These are phyloP conservation scores for Neurospora sp. DNA, from an alignment of 495 filamentous ascomycete species.

Conservation along the genomic window DNA sequence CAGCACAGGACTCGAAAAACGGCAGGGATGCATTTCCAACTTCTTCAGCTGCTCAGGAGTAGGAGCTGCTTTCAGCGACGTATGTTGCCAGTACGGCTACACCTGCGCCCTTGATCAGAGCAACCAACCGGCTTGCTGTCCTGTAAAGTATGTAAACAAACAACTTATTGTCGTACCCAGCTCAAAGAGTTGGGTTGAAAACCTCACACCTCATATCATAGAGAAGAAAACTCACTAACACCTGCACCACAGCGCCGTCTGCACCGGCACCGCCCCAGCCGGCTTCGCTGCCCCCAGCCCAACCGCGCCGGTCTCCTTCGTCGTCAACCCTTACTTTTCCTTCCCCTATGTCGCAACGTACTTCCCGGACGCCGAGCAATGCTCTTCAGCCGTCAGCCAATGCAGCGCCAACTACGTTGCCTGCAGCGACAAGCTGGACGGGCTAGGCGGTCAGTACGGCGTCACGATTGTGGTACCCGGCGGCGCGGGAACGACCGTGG, in stretches of 20 bases:
- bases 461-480: conserved; percentile 55
- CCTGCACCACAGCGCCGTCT: conserved; percentile 25
- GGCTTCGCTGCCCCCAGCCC: conserved; percentile 37
- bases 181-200: too few relatives aligned
- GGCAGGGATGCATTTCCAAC: conserved; percentile 25
- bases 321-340: conserved; percentile 50
- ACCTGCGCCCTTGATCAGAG: conserved; percentile 31
- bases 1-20: conserved; percentile 6
- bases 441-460: conserved; percentile 39
- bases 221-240: background rate
- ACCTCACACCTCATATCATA: too few relatives aligned
- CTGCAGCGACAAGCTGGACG: conserved; percentile 51
- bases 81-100: conserved; percentile 38
- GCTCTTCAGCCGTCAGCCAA: conserved; percentile 53
- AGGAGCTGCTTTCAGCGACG: conserved; percentile 27
- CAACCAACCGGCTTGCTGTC: conserved; percentile 37
- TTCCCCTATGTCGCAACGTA: conserved; percentile 59
- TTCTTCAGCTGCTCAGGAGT: conserved; percentile 35
- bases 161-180: too few relatives aligned
- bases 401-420: conserved; percentile 55
- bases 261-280: conserved; percentile 35
- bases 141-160: conserved; percentile 25
- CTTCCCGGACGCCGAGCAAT: conserved; percentile 52
- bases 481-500: conserved; percentile 41
- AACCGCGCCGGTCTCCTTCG: conserved; percentile 30